Percentiles rank a stretch among this genome's conserved stretches.
Evolutionary conservation across 495 filamentous ascomycete genomes (phyloP).

Genomic region (Penicillium bovifimosum): DNA sequence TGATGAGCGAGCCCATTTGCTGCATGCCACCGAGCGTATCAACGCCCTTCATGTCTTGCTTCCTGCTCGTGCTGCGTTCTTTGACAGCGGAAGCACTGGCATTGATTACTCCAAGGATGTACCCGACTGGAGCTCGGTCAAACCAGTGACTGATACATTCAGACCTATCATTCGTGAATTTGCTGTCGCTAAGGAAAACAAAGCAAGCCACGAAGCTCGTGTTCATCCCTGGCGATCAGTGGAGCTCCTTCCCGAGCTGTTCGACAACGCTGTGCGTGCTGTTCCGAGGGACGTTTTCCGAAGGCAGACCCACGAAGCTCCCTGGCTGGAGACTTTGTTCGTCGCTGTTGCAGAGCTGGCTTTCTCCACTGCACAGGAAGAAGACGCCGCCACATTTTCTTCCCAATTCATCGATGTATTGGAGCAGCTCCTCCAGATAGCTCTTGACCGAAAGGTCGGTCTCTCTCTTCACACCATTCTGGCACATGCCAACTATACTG

Average conservation of each 20-base stretch:
- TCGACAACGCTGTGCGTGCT: constrained; percentile 48
- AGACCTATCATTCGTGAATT: constrained; percentile 33
- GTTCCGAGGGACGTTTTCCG: constrained; percentile 50
- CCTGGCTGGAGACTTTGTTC: constrained; percentile 66
- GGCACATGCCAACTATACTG: constrained; percentile 41
- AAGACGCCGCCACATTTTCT: constrained; percentile 24
- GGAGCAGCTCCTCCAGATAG: constrained; percentile 41
- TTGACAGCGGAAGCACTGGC: constrained; percentile 38
- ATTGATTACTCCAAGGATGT: constrained; percentile 42
- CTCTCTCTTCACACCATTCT: constrained; percentile 42
- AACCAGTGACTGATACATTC: constrained; percentile 40
- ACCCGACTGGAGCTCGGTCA: constrained; percentile 42
- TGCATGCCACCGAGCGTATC: constrained; percentile 52
- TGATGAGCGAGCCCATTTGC: constrained; percentile 34
- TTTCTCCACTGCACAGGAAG: constrained; percentile 36
- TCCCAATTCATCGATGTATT: constrained; percentile 33
- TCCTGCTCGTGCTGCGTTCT: constrained; percentile 56
- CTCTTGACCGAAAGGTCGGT: constrained; percentile 35
- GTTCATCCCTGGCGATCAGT: constrained; percentile 29
- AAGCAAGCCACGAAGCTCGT: constrained; percentile 6
- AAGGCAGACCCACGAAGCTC: constrained; percentile 50
- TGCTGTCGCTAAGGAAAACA: constrained; percentile 7
- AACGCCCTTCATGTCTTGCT: constrained; percentile 65
- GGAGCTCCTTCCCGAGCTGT: constrained; percentile 21
- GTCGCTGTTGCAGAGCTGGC: constrained; percentile 45